phyloP scores from a whole-genome alignment of 169 alveolate genomes.

The Cryptosporidium ryanae region DNA sequence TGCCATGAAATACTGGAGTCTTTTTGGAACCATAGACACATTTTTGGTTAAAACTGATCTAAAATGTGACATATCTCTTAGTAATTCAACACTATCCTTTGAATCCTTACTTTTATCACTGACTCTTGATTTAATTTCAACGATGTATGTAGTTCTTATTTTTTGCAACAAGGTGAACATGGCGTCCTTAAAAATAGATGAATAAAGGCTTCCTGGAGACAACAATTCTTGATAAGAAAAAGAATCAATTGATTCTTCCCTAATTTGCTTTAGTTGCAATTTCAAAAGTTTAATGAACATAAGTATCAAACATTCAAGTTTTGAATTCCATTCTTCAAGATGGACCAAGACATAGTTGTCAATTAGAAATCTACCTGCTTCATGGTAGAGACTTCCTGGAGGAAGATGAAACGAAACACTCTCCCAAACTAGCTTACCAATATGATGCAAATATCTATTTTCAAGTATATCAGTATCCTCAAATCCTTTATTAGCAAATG shows the following conservation, averaged over 20 bases:
- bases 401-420: conserved; percentile 83
- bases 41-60: conserved; percentile 25
- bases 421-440: conserved; percentile 86
- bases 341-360: conserved; percentile 95
- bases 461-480: conserved; percentile 86
- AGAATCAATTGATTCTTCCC: conserved; percentile 80
- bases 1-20: conserved; percentile 94
- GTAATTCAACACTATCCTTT: background rate
- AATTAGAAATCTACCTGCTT: conserved; percentile 93
- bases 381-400: conserved; percentile 92
- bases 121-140: conserved; percentile 63
- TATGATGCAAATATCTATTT: conserved; percentile 84
- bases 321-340: conserved; percentile 89
- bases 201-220: conserved; percentile 86
- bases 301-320: conserved; percentile 92
- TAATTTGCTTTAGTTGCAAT: conserved; percentile 39
- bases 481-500: conserved; percentile 56
- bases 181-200: conserved; percentile 85
- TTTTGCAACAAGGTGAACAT: conserved; percentile 78
- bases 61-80: conserved; percentile 36
- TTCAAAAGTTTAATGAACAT: conserved; percentile 95
- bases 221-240: conserved; percentile 87
- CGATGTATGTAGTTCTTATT: conserved; percentile 76
- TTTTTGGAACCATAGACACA: conserved; percentile 79
- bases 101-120: conserved; percentile 32